Conservation (phyloP, 2,329 filamentous ascomycete species). For the Diaporthe caulivora region DNA sequence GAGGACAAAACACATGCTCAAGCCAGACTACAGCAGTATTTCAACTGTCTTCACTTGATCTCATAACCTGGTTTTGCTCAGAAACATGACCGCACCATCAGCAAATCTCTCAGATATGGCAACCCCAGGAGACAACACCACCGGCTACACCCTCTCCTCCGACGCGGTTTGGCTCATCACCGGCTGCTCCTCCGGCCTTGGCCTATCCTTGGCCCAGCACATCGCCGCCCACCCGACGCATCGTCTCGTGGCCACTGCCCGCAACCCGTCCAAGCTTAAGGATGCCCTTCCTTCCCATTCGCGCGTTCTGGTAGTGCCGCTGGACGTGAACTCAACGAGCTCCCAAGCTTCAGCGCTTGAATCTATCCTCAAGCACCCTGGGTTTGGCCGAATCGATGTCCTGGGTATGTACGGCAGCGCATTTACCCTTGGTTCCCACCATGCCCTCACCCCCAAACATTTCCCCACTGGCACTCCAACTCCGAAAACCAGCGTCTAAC, state of each 20-base stretch:
- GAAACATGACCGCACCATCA: background rate
- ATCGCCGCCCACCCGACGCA: conserved; percentile 42
- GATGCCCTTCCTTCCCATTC: conserved; percentile 49
- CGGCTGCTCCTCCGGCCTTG: conserved; percentile 49
- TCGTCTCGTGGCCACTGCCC: conserved; percentile 48
- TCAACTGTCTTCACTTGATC: background rate
- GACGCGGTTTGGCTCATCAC: conserved; percentile 56
- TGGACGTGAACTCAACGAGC: conserved; percentile 56
- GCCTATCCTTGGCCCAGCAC: conserved; percentile 43
- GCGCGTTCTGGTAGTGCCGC: conserved; percentile 53
- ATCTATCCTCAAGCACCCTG: conserved; percentile 43
- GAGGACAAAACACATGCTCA: background rate
- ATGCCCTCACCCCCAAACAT: too few species aligned
- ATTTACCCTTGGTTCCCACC: background rate
- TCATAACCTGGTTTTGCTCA: too few species aligned
- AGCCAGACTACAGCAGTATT: too few species aligned
- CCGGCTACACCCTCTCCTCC: conserved; percentile 44
- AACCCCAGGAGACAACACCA: background rate
- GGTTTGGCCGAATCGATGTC: conserved; percentile 52
- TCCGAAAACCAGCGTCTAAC: background rate
- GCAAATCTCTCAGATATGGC: background rate
- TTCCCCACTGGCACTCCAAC: too few species aligned
- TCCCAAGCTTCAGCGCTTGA: conserved; percentile 51
- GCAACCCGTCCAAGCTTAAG: conserved; percentile 50
- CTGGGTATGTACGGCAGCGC: conserved; percentile 36